phyloP scores from a whole-genome alignment of 176 grass and related monocot species.

The Urochloa ruziziensis region DNA sequence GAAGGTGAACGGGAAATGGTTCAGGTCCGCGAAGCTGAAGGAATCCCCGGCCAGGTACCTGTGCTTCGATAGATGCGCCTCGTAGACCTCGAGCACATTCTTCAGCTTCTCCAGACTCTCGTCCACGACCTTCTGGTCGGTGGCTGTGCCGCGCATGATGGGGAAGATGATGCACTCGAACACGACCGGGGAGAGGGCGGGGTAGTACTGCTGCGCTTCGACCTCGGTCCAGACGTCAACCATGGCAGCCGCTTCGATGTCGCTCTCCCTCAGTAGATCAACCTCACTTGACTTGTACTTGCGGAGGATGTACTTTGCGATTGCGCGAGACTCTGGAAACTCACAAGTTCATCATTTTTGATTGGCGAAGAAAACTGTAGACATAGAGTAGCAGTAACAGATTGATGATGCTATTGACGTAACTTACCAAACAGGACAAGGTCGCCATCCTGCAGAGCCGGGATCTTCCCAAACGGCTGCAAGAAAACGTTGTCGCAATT shows the following conservation, averaged over 20 bases:
- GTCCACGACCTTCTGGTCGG: constrained; percentile 6
- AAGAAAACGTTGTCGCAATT: too few species aligned
- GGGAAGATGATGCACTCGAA: not conserved
- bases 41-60: constrained; percentile 37
- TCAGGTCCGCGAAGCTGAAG: constrained; percentile 43
- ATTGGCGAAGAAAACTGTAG: too few species aligned
- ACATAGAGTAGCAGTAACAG: too few species aligned
- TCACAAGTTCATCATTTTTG: too few species aligned
- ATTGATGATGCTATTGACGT: not conserved
- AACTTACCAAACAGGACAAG: not conserved
- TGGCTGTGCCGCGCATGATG: not conserved
- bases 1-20: constrained; percentile 23
- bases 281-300: not conserved
- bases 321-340: constrained; percentile 12
- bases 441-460: constrained; percentile 6
- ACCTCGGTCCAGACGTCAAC: constrained; percentile 15
- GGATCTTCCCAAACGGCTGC: constrained; percentile 32
- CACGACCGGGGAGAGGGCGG: not conserved
- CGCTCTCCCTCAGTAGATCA: not conserved
- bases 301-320: not conserved
- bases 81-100: constrained; percentile 37
- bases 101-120: not conserved
- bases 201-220: not conserved
- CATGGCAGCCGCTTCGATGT: not conserved
- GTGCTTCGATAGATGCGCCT: constrained; percentile 10